Base-by-base conservation (phyloP, 306 rosid species). In the Echinosophora koreensis region DNA sequence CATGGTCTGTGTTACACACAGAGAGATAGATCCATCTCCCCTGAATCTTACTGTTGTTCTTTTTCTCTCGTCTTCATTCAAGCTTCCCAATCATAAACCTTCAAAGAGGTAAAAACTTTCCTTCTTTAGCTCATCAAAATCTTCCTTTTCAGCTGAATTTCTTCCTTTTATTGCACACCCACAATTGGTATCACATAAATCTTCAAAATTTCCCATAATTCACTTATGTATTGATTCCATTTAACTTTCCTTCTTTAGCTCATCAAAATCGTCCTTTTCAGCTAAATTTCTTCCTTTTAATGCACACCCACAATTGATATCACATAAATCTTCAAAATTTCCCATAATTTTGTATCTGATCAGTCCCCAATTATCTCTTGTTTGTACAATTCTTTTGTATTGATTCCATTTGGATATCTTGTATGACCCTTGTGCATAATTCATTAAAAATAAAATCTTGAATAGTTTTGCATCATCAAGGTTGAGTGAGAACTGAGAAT, bases 101-200 rank as follows among this genome's bases (percentile, higher is more conserved):
- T 77, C 54, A 10, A 7, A 67, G 14, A 69, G 28, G 73, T 39
- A 34, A 17, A 32, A 76, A 16, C 47, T 74, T 63, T 55, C 15
- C 55, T 54, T 37, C 58, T 68, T 58, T 32, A 2, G 18, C 32
- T 15, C 66, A 16, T 34, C 2, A 38, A 52, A 76, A 7, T 64
- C 34, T 62, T 1, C 8, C 2, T 2, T 80, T 27, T 66, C 70
- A 44, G 30, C 37, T 18, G 8, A 28, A 3, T 42, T 34, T 80
- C 77, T 63, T 65, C 57, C 3, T 83, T 74, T 71, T 32, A 16
- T 61, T n/a, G n/a, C n/a, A n/a, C n/a, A n/a, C n/a, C n/a, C n/a
- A n/a, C n/a, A n/a, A n/a, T n/a, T n/a, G 6, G 1, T 22, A 22
- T 22, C 22, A 1, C 77, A 17, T 7, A 76, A 60, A 46, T 15